Conservation (phyloP, 768 basidiomycete genomes). For the Mycena vitilis region DNA sequence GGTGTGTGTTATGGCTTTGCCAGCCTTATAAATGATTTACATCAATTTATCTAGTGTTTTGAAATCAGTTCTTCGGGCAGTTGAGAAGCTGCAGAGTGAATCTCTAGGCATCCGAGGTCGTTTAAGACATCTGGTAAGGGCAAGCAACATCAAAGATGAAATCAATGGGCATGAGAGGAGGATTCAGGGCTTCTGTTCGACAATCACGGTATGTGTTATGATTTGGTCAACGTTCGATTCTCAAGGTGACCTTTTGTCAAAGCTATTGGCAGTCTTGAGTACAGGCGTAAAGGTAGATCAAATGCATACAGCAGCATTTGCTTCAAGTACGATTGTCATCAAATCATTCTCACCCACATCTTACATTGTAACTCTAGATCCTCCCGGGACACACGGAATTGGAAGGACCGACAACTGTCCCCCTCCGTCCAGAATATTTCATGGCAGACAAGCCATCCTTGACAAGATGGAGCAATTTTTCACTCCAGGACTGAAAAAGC, state of each 20-base stretch:
- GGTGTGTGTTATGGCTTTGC: neutral
- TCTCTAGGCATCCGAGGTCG: too few relatives aligned
- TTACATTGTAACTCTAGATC: neutral
- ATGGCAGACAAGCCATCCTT: slow-evolving; percentile 11
- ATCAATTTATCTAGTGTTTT: neutral
- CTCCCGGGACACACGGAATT: neutral
- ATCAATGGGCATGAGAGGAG: too few relatives aligned
- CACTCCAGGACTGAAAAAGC: neutral
- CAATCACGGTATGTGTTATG: too few relatives aligned
- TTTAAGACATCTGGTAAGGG: too few relatives aligned
- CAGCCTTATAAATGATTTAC: too few relatives aligned
- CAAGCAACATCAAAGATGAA: too few relatives aligned
- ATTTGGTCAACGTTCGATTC: too few relatives aligned
- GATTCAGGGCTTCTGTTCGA: too few relatives aligned
- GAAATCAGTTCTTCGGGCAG: neutral
- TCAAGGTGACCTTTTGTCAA: too few relatives aligned
- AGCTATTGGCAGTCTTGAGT: too few relatives aligned
- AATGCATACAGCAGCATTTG: too few relatives aligned
- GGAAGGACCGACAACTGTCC: neutral
- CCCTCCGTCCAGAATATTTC: slow-evolving; percentile 11
- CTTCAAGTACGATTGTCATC: neutral
- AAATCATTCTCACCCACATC: neutral
- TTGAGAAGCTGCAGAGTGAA: neutral
- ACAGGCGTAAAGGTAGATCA: too few relatives aligned
- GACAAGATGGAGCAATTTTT: slow-evolving; percentile 6